Base-by-base conservation (phyloP, 2,329 filamentous ascomycete species). In the Penicillium capsulatum region DNA sequence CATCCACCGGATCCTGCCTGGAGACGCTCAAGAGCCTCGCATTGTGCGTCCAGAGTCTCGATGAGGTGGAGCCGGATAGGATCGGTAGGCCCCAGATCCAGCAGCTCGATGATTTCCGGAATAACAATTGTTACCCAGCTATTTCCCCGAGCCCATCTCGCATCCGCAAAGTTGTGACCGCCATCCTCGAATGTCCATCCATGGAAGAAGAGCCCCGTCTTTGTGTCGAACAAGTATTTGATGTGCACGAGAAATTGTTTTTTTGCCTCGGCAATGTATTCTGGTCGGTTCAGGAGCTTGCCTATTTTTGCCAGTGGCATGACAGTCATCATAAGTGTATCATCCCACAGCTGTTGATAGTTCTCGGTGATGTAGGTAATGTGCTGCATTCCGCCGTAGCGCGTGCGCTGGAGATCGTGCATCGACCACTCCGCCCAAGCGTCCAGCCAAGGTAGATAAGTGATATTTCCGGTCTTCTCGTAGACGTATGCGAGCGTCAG, bases 241-340 rank as follows among this genome's bases (percentile, higher is more conserved):
- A 88, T 78, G 53, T 90, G 86, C 10, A 88, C 66, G 30, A 90
- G 70, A 57, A 89, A 88, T 62, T 90, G 86, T 6, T 77, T 72
- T 67, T 87, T 87, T 8, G 84, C 85, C 64, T 91, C 86, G 29
- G 80, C 82, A 17, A 90, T 71, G 58, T 91, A 91, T 50, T 84
- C 76, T 0, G 83, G 82, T 1, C 84, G 71, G 45, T 77, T 71
- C 2, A 91, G 73, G 3, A 88, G 69, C 40, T 81, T 74, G 1
- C 86, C 86, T 45, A 89, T 89, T 68, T 90, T 90, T 13, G 84
- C 84, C 13, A 90, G 71, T 1, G 86, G 86, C 64, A 90, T 68
- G 4, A 88, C 85, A 1, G 84, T 89, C 86, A 91, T 91, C 85
- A 91, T 90, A 31, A 91, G 72, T 4, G 86, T 91, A 60, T 91